Base-by-base conservation (phyloP, 2,329 filamentous ascomycete species). In the Fusarium sp. region DNA sequence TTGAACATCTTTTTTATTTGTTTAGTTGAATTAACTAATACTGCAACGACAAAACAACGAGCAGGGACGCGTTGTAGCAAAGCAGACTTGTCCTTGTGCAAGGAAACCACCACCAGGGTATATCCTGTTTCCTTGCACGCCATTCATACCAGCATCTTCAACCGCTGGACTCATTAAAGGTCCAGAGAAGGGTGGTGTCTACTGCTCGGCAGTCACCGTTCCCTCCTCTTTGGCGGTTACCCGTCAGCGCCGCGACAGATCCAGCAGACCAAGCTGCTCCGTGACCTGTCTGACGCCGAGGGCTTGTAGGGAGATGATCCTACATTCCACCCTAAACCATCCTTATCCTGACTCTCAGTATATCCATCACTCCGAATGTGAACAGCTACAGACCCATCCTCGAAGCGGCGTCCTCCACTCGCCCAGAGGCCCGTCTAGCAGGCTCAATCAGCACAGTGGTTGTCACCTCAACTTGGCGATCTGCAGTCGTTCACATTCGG, bases 21-120 rank as follows among this genome's bases (percentile, higher is more conserved):
- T 64, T 72, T 78, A 74, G 79, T 82, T 75, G 74, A 59, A 82
- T 83, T 81, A 83, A 81, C 79, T 83, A 82, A 77, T 82, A 82
- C 76, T 80, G 77, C 78, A 78, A 78, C 73, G 72, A 80, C 78
- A 78, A 81, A 74, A 78, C 76, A 79, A 77, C 77, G 76, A 80
- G 78, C 79, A 81, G 79, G 78, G 76, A 76, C 76, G 76, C 76
- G 76, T 73, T 76, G 68, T 75, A 77, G 73, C 74, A 73, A 72
- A 78, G 73, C 76, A 76, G 76, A 78, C 77, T 78, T 79, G 73
- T 78, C 74, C 76, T 79, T 77, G 75, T 76, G 73, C 63, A 71
- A 75, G 75, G 70, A 43, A 70, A 61, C 49, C 63, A 64, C 74
- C 77, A 24, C 79, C 78, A 67, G 78, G 78, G 78, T 76, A 69